Percentiles rank a stretch among this genome's conserved stretches.
These are phyloP conservation scores for Syzygium oleosum DNA, from an alignment of 345 rosid genomes.

Conservation along the genomic window DNA sequence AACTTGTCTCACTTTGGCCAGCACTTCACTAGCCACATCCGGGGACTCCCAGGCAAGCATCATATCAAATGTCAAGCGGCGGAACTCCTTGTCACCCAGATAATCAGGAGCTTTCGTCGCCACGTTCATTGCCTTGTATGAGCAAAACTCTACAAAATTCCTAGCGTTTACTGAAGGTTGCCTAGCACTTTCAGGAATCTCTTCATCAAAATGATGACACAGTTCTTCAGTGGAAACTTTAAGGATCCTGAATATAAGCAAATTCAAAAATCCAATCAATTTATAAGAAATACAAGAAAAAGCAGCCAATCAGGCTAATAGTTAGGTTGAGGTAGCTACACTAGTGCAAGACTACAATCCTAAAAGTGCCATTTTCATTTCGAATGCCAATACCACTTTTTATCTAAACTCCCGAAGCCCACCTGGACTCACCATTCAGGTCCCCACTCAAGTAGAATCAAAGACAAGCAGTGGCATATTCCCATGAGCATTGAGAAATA, in stretches of 20 bases:
- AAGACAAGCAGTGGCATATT: background rate
- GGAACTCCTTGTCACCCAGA: conserved; percentile 62
- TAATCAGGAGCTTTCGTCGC: conserved; percentile 41
- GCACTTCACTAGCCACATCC: conserved; percentile 30
- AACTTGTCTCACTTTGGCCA: conserved; percentile 33
- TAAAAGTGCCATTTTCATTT: background rate
- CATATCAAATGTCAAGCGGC: conserved; percentile 79
- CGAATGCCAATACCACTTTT: background rate
- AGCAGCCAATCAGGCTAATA: background rate
- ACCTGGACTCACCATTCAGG: background rate
- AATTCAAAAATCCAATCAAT: background rate
- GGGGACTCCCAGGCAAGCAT: conserved; percentile 99
- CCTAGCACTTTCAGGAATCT: conserved; percentile 66
- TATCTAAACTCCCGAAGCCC: background rate
- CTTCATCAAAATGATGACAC: conserved; percentile 65
- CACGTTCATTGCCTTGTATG: conserved; percentile 54
- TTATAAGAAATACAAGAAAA: background rate
- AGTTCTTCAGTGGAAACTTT: conserved; percentile 50
- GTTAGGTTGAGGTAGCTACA: background rate
- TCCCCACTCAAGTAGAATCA: background rate
- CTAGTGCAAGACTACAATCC: background rate
- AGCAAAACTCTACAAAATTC: conserved; percentile 77
- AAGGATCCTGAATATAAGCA: conserved; percentile 41
- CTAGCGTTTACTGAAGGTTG: conserved; percentile 58
- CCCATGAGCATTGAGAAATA: background rate